Evolutionary conservation across 2,329 filamentous ascomycete genomes (phyloP).

Genomic region (Onygena corvina): DNA sequence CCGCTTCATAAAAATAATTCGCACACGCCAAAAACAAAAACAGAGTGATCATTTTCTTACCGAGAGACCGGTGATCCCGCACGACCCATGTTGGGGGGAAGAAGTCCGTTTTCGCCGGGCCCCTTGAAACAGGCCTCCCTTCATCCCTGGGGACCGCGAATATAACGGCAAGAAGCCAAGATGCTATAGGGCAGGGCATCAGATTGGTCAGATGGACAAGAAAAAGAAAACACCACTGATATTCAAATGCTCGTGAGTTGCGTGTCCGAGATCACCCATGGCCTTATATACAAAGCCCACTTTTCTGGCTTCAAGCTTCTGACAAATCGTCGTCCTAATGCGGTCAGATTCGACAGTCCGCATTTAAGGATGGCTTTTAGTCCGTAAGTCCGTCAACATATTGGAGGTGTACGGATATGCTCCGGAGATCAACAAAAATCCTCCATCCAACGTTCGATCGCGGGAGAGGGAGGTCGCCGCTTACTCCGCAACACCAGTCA

Average conservation of each 20-base stretch:
- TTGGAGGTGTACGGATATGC: not conserved
- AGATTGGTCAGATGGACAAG: not conserved
- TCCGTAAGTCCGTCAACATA: not conserved
- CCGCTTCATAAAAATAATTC: too few species aligned
- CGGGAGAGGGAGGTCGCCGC: not conserved
- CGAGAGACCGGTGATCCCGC: constrained; percentile 7
- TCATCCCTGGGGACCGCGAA: constrained; percentile 1
- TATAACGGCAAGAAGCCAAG: not conserved
- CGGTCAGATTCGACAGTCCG: not conserved
- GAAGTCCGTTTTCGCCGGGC: not conserved
- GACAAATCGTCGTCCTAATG: not conserved
- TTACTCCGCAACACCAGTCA: too few species aligned
- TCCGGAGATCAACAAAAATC: constrained; percentile 1
- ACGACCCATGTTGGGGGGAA: constrained; percentile 3
- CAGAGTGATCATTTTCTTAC: constrained; percentile 7
- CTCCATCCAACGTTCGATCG: not conserved
- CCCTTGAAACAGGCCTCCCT: not conserved
- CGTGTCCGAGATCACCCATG: not conserved
- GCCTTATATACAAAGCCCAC: not conserved
- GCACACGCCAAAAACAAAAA: too few species aligned
- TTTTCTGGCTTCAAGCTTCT: constrained; percentile 1
- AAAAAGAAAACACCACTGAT: too few species aligned
- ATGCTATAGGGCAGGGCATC: not conserved
- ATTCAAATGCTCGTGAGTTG: not conserved
- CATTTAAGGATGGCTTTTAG: not conserved